These are phyloP conservation scores for sorghum (Sorghum bicolor) DNA, from an alignment of 176 grass and related monocot genomes.

Conservation along the genomic window Sorghum_bicolor_NCBIv3 NC_012871.2:68257001-68257500, in stretches of 20 bases:
- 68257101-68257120: slow-evolving; percentile 80
- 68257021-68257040: slow-evolving; percentile 61
- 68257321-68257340: slow-evolving; percentile 85
- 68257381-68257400: slow-evolving; percentile 71
- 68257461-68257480: slow-evolving; percentile 65
- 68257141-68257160: slow-evolving; percentile 59
- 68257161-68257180: slow-evolving; percentile 67
- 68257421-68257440: slow-evolving; percentile 64
- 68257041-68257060: slow-evolving; percentile 88
- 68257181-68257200: slow-evolving; percentile 88
- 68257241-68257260: slow-evolving; percentile 56
- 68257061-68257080: slow-evolving; percentile 62
- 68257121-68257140: slow-evolving; percentile 68
- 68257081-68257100: slow-evolving; percentile 55
- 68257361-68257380: slow-evolving; percentile 73
- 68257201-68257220: slow-evolving; percentile 58
- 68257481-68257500: slow-evolving; percentile 71
- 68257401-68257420: slow-evolving; percentile 82
- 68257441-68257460: slow-evolving; percentile 67
- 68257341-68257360: slow-evolving; percentile 68
- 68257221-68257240: slow-evolving; percentile 62
- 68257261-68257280: slow-evolving; percentile 74
- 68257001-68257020: neutral
- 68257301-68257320: slow-evolving; percentile 54
- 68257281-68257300: slow-evolving; percentile 52